A percentile compares a stretch with the other conserved stretches of the same genome.
Conservation (phyloP, 345 rosid genomes). For the Turritis glabra region DNA sequence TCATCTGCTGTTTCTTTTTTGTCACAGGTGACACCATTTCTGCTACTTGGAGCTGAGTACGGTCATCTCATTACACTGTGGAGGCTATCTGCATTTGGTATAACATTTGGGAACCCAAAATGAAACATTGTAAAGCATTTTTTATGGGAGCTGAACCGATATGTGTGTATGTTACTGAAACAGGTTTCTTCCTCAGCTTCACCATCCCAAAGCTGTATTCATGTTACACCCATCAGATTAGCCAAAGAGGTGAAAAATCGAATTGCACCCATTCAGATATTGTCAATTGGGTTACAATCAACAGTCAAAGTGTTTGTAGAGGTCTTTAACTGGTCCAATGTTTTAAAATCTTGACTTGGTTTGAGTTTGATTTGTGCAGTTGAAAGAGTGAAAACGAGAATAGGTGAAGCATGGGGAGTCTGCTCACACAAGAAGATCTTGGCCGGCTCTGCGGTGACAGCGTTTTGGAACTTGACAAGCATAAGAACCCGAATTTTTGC, state of each 20-base stretch:
- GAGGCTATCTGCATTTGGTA: constrained; percentile 77
- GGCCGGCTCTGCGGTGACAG: constrained; percentile 71
- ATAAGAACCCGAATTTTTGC: constrained; percentile 73
- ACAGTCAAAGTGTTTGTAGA: background rate
- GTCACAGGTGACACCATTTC: constrained; percentile 75
- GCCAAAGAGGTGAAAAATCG: constrained; percentile 53
- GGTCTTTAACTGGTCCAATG: background rate
- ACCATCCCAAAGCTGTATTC: constrained; percentile 74
- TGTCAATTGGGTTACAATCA: constrained; percentile 5
- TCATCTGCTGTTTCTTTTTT: constrained; percentile 14
- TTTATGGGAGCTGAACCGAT: constrained; percentile 6
- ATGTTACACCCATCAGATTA: constrained; percentile 59
- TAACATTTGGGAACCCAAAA: constrained; percentile 21
- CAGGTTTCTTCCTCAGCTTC: constrained; percentile 90
- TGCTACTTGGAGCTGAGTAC: constrained; percentile 87
- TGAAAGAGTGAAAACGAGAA: constrained; percentile 47
- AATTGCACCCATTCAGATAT: background rate
- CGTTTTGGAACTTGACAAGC: constrained; percentile 86
- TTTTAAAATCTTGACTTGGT: background rate
- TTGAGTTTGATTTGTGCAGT: constrained; percentile 44
- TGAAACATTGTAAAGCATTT: constrained; percentile 1
- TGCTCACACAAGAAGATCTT: constrained; percentile 89
- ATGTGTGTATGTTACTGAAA: constrained; percentile 26
- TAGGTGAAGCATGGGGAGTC: constrained; percentile 65
- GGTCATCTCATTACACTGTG: constrained; percentile 77